Evolutionary conservation across 805 yeast genomes (phyloP).

Genomic region (Candida pseudofarinosa): DNA sequence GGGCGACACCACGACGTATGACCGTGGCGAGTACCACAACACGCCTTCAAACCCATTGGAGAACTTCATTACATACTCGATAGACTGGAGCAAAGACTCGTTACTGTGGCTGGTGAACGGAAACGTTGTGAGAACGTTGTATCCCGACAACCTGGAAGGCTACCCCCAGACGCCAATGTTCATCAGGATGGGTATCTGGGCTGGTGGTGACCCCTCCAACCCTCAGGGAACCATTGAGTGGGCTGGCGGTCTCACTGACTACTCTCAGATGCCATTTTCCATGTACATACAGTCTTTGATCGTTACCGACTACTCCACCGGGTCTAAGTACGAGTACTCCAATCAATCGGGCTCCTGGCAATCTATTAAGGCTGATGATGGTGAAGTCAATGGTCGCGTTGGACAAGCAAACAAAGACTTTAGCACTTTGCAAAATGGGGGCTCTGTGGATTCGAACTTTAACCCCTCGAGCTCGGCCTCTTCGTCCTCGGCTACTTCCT

Average conservation of each 20-base stretch:
- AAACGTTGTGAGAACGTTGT: constrained; percentile 56
- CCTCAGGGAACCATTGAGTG: constrained; percentile 68
- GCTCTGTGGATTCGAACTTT: constrained; percentile 16
- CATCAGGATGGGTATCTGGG: constrained; percentile 68
- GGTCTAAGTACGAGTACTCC: constrained; percentile 51
- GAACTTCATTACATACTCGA: constrained; percentile 68
- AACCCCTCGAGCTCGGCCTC: constrained; percentile 1
- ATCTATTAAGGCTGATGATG: constrained; percentile 55
- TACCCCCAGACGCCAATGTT: constrained; percentile 92
- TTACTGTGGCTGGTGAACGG: constrained; percentile 77
- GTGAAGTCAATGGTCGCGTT: constrained; percentile 58
- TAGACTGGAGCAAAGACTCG: constrained; percentile 74
- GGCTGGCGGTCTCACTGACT: constrained; percentile 78
- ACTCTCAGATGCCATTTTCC: constrained; percentile 59
- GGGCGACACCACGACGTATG: constrained; percentile 73
- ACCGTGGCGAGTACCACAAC: constrained; percentile 70
- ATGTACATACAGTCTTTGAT: constrained; percentile 58
- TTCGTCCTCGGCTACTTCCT: not conserved
- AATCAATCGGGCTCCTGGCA: constrained; percentile 57
- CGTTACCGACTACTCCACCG: constrained; percentile 70
- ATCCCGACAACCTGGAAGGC: constrained; percentile 53
- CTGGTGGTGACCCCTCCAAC: constrained; percentile 72
- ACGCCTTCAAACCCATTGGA: constrained; percentile 45
- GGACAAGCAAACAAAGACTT: constrained; percentile 35
- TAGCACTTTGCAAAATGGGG: constrained; percentile 31